These are phyloP conservation scores for Clavispora carvajalis DNA, from an alignment of 805 yeast species.

Conservation along the genomic window DNA sequence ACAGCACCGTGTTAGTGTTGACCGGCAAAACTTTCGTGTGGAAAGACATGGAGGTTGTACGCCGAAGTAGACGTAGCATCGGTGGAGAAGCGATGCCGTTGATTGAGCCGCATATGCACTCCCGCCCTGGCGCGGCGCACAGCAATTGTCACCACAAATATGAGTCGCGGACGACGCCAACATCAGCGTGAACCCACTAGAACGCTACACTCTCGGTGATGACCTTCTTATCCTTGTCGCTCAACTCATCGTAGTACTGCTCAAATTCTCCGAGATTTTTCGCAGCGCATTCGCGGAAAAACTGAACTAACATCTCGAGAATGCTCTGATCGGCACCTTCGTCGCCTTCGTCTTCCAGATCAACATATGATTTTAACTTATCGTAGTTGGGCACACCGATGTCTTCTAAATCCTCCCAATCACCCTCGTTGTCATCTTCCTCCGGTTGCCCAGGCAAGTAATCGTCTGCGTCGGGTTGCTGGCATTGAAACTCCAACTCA, in stretches of 20 bases:
- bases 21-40: slow-evolving; percentile 46
- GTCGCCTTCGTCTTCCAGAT: slow-evolving; percentile 33
- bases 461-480: slow-evolving; percentile 42
- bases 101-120: neutral
- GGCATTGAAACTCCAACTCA: slow-evolving; percentile 64
- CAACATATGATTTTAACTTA: slow-evolving; percentile 54
- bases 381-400: slow-evolving; percentile 59
- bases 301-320: slow-evolving; percentile 39
- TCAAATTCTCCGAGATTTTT: slow-evolving; percentile 49
- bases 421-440: slow-evolving; percentile 37
- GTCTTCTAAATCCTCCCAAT: slow-evolving; percentile 76
- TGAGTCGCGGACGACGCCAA: too few species aligned
- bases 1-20: slow-evolving; percentile 46
- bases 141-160: neutral
- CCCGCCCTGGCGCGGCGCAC: neutral
- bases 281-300: slow-evolving; percentile 53
- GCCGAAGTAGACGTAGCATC: neutral
- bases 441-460: slow-evolving; percentile 22
- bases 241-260: slow-evolving; percentile 41
- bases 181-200: slow-evolving; percentile 4
- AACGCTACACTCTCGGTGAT: slow-evolving; percentile 47
- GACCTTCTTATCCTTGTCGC: slow-evolving; percentile 49
- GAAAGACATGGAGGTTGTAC: slow-evolving; percentile 6
- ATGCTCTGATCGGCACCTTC: slow-evolving; percentile 29
- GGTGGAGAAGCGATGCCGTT: slow-evolving; percentile 1